A percentile compares a stretch with the other conserved stretches of the same genome.
phyloP scores from a whole-genome alignment of 2,329 filamentous ascomycete genomes.

The Botryotinia convoluta region DNA sequence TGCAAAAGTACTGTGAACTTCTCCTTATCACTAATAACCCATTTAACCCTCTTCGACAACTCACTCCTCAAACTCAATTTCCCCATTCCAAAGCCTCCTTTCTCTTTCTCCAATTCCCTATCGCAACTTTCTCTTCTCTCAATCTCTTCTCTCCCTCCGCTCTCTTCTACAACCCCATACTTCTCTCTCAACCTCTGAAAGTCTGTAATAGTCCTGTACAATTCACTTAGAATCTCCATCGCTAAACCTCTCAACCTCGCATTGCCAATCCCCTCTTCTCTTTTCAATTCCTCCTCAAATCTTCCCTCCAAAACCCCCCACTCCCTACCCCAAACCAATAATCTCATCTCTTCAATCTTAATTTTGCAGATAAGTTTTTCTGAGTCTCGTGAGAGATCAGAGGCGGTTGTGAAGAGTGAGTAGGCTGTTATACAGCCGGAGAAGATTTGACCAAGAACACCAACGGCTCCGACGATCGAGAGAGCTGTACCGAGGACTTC shows the following conservation, averaged over 20 bases:
- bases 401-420: constrained; percentile 45
- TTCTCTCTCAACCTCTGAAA: constrained; percentile 44
- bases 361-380: constrained; percentile 48
- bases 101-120: constrained; percentile 9
- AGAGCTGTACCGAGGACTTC: constrained; percentile 46
- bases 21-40: constrained; percentile 49
- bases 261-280: constrained; percentile 40
- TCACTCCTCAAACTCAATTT: constrained; percentile 27
- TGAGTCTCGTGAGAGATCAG: constrained; percentile 44
- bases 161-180: constrained; percentile 44
- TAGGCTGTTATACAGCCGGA: constrained; percentile 49
- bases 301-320: constrained; percentile 49
- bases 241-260: constrained; percentile 41
- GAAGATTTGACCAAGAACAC: constrained; percentile 48
- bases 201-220: constrained; percentile 47
- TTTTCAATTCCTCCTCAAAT: constrained; percentile 44
- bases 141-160: constrained; percentile 16
- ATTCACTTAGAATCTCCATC: constrained; percentile 44
- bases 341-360: constrained; percentile 50
- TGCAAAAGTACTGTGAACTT: constrained; percentile 44
- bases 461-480: constrained; percentile 45
- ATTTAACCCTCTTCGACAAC: constrained; percentile 41
- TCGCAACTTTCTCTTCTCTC: constrained; percentile 12
- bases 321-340: constrained; percentile 48
- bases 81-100: constrained; percentile 10